Evolutionary conservation across 306 rosid genomes (phyloP), one percentile per base, ranked within the genome.

Genomic region (Vigna radiata): DNA sequence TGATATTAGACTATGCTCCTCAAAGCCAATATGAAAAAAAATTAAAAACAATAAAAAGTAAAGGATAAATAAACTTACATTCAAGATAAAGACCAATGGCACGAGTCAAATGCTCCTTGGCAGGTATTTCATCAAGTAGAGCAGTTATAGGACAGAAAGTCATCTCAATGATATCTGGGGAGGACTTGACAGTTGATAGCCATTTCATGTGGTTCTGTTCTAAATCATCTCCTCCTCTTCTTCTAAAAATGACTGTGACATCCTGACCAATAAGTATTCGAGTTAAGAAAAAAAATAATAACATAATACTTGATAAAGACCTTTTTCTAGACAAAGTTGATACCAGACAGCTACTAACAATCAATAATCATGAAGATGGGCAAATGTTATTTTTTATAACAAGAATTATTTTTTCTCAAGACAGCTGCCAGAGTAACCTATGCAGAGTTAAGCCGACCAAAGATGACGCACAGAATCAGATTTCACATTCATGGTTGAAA

Each of bases 221-320:
- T 77, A 91, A 85, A 82, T 94, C 97, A 49, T 94, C 93, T 62
- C 98, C 98, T 67, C 98, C 98, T 72, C 97, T 90, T 75, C 97
- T 84, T 76, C 97, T 89, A 83, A 90, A 92, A 81, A 92, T 90
- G 79, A 90, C 91, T 0, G 93, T 88, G 74, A 90, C 93, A 68
- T 92, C 97, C 97, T 90, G 85, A 77, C 46, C 68, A 79, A 73
- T 39, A 81, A 83, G 72, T 15, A 64, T 79, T 58, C 21, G 47
- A 84, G 78, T 77, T 62, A 55, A 71, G 80, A 72, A 74, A 81
- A 43, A 61, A 67, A 61, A 67, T 19, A 21, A 21, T 21, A 67
- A 25, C 17, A 71, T 8, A 67, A 23, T 31, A 53, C 56, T n/a
- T 54, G 39, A 72, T n/a, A 18, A 12, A 31, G 19, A 11, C n/a